Conservation (phyloP, 441 rosid genomes). For the Omphalea diandra region DNA sequence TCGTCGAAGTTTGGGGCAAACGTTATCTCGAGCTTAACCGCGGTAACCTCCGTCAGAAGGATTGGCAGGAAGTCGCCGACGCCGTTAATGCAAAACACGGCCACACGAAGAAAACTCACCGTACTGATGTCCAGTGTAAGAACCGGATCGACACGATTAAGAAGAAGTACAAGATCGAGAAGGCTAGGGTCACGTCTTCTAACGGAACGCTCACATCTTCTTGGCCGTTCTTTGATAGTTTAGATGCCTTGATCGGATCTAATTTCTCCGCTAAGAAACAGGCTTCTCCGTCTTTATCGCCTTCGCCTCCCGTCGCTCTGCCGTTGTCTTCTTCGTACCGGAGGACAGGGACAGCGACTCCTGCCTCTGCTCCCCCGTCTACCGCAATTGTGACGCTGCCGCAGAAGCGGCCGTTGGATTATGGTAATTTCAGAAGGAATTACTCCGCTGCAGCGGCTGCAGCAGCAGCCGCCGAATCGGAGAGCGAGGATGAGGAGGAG, state of each 20-base stretch:
- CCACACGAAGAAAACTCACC: constrained; percentile 76
- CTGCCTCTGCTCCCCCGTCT: constrained; percentile 33
- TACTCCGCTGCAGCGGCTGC: constrained; percentile 86
- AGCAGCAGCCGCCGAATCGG: constrained; percentile 44
- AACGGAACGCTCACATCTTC: constrained; percentile 42
- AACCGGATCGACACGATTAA: constrained; percentile 94
- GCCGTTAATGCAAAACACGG: constrained; percentile 89
- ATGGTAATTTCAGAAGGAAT: constrained; percentile 58
- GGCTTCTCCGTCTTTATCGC: constrained; percentile 33
- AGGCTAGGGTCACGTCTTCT: constrained; percentile 60
- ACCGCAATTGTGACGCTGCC: constrained; percentile 51
- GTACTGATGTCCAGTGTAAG: constrained; percentile 96
- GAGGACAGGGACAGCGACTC: too few species aligned
- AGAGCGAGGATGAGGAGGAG: constrained; percentile 35
- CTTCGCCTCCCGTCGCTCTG: constrained; percentile 57
- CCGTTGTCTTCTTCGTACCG: constrained; percentile 34
- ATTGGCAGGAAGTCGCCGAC: constrained; percentile 98
- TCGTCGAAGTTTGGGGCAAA: constrained; percentile 87
- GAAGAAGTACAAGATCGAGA: constrained; percentile 96
- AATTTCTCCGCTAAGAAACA: constrained; percentile 50
- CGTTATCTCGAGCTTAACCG: constrained; percentile 80
- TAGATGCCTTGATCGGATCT: constrained; percentile 73
- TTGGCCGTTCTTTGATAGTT: constrained; percentile 80
- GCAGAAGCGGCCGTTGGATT: constrained; percentile 55
- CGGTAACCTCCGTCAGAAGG: constrained; percentile 92